A percentile compares a stretch with the other conserved stretches of the same genome.
phyloP scores from a whole-genome alignment of 2,329 filamentous ascomycete species.

The Cytospora leucostoma region DNA sequence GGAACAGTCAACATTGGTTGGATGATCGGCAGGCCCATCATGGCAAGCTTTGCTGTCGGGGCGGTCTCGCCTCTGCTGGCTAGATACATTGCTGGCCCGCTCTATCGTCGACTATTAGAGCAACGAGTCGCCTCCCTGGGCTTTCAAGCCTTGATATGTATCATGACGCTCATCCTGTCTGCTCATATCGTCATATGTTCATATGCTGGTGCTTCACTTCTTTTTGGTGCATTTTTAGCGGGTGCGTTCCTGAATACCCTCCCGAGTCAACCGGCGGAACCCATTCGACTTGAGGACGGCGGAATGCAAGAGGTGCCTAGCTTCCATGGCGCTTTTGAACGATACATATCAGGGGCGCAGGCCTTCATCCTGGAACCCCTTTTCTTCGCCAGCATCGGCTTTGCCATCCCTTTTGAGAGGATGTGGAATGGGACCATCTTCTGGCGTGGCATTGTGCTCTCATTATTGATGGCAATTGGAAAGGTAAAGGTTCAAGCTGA shows the following conservation, averaged over 20 bases:
- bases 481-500: slow-evolving; percentile 33
- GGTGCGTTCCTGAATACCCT: slow-evolving; percentile 41
- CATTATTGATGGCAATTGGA: slow-evolving; percentile 54
- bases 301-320: slow-evolving; percentile 40
- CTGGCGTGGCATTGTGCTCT: slow-evolving; percentile 60
- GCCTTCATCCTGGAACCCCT: slow-evolving; percentile 54
- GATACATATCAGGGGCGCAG: slow-evolving; percentile 40
- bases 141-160: slow-evolving; percentile 32
- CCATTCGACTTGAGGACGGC: slow-evolving; percentile 39
- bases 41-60: slow-evolving; percentile 40
- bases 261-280: slow-evolving; percentile 39
- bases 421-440: slow-evolving; percentile 54
- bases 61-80: slow-evolving; percentile 39
- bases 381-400: slow-evolving; percentile 62
- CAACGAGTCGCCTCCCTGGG: slow-evolving; percentile 38
- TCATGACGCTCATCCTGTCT: slow-evolving; percentile 39
- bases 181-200: slow-evolving; percentile 37
- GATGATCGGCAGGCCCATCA: slow-evolving; percentile 41
- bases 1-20: slow-evolving; percentile 38
- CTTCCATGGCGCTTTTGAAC: slow-evolving; percentile 43
- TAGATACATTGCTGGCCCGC: slow-evolving; percentile 42
- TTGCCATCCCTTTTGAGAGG: slow-evolving; percentile 59
- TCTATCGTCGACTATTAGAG: slow-evolving; percentile 39
- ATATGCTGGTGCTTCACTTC: slow-evolving; percentile 41
- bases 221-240: slow-evolving; percentile 45